phyloP scores from a whole-genome alignment of 441 rosid species.

The Croton laevigatus region DNA sequence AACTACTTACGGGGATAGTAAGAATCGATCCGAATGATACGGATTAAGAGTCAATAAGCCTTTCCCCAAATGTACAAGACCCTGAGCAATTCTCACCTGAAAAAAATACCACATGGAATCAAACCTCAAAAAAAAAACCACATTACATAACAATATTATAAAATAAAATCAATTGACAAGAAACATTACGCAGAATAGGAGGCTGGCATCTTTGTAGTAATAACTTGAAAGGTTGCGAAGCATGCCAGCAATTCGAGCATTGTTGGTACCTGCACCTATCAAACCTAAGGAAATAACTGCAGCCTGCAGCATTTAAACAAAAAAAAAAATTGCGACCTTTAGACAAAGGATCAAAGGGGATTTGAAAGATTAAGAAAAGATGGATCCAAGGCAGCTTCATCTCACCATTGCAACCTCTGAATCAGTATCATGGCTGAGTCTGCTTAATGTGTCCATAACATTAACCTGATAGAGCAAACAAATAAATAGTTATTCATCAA shows the following conservation, averaged over 20 bases:
- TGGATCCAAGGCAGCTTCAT: constrained; percentile 10
- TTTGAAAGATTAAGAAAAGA: background rate
- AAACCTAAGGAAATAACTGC: constrained; percentile 88
- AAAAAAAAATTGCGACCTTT: constrained; percentile 22
- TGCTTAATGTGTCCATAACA: constrained; percentile 93
- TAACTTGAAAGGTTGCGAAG: constrained; percentile 89
- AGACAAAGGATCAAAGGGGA: constrained; percentile 10
- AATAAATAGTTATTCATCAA: background rate
- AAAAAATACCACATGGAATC: constrained; percentile 13
- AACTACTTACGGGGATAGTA: constrained; percentile 75
- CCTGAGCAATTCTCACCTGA: constrained; percentile 96
- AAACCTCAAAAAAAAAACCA: constrained; percentile 13
- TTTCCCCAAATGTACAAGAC: constrained; percentile 89
- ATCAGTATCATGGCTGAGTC: constrained; percentile 95
- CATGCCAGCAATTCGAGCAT: constrained; percentile 95
- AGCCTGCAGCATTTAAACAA: constrained; percentile 50
- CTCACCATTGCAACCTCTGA: constrained; percentile 95
- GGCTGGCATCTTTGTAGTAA: constrained; percentile 80
- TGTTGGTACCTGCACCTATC: constrained; percentile 96
- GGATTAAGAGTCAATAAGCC: constrained; percentile 91
- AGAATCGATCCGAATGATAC: constrained; percentile 83
- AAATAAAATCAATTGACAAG: constrained; percentile 2
- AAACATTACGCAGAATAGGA: constrained; percentile 79
- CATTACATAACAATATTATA: background rate
- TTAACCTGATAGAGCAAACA: constrained; percentile 51